Percentiles rank a stretch among this genome's conserved stretches.
These are phyloP conservation scores for Schrenkiella parvula DNA, from an alignment of 345 rosid species.

Conservation along the genomic window DNA sequence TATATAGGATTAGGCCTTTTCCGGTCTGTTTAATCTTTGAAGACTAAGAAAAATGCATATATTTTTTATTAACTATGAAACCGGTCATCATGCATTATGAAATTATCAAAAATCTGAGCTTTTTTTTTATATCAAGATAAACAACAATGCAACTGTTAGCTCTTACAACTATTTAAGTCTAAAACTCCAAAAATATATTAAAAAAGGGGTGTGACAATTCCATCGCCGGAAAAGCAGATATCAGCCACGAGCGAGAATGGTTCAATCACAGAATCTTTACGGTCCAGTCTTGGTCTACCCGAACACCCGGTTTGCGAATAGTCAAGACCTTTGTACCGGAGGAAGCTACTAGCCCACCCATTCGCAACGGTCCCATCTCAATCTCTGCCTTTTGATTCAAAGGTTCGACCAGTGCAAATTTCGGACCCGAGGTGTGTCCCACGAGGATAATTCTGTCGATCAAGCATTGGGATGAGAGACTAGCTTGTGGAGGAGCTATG, in stretches of 20 bases:
- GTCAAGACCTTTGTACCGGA: constrained; percentile 50
- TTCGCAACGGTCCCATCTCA: constrained; percentile 61
- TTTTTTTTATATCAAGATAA: neutral
- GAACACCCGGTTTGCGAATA: constrained; percentile 77
- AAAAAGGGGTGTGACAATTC: neutral
- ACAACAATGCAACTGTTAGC: constrained; percentile 20
- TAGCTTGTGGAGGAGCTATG: constrained; percentile 37
- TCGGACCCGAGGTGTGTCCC: constrained; percentile 49
- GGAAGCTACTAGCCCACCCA: constrained; percentile 35
- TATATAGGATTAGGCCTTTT: neutral
- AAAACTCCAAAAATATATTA: neutral
- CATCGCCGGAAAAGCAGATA: neutral
- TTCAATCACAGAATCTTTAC: constrained; percentile 53
- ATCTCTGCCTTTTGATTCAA: constrained; percentile 52
- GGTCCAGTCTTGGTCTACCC: constrained; percentile 78
- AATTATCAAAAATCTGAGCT: constrained; percentile 7
- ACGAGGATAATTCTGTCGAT: constrained; percentile 80
- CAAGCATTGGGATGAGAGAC: constrained; percentile 50
- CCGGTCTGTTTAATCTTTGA: neutral
- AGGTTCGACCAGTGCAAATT: constrained; percentile 64
- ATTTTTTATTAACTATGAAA: neutral
- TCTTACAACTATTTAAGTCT: constrained; percentile 27
- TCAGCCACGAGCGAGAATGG: neutral
- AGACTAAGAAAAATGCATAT: neutral
- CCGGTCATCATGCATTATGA: neutral